Conservation (phyloP, 768 basidiomycete genomes). For the Leccinum truebloodii region DNA sequence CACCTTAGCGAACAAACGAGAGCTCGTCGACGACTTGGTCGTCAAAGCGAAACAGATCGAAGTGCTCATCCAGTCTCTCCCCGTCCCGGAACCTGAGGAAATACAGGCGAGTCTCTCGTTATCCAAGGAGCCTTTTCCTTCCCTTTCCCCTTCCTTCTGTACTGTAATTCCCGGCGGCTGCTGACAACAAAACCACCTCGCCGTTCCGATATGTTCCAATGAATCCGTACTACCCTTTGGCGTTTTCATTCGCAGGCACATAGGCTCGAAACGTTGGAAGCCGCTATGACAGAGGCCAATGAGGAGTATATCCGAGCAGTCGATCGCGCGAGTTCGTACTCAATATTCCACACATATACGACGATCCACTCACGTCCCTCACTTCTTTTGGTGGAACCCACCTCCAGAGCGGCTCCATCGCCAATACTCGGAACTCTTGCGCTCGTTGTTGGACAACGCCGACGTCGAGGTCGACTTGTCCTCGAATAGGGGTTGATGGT, state of each 20-base stretch:
- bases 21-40: constrained; percentile 80
- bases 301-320: constrained; percentile 75
- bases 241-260: constrained; percentile 45
- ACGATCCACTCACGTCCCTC: background rate
- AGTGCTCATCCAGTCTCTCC: constrained; percentile 77
- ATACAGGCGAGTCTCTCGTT: constrained; percentile 48
- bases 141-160: background rate
- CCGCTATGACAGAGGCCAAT: constrained; percentile 71
- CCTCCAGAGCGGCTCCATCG: constrained; percentile 55
- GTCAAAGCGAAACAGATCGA: constrained; percentile 90
- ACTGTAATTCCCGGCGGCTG: background rate
- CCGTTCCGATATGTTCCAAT: background rate
- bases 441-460: constrained; percentile 56
- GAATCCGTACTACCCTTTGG: background rate
- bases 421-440: constrained; percentile 60
- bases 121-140: background rate
- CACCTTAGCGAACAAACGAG: constrained; percentile 71
- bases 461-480: constrained; percentile 37
- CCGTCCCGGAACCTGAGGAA: constrained; percentile 77
- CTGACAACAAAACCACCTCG: background rate
- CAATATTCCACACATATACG: too few relatives aligned
- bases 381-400: background rate
- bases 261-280: constrained; percentile 66
- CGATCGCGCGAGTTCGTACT: constrained; percentile 68
- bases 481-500: background rate